Conservation (phyloP, 108 stramenopile genomes). For the Cyclostephanos tholiformis region DNA sequence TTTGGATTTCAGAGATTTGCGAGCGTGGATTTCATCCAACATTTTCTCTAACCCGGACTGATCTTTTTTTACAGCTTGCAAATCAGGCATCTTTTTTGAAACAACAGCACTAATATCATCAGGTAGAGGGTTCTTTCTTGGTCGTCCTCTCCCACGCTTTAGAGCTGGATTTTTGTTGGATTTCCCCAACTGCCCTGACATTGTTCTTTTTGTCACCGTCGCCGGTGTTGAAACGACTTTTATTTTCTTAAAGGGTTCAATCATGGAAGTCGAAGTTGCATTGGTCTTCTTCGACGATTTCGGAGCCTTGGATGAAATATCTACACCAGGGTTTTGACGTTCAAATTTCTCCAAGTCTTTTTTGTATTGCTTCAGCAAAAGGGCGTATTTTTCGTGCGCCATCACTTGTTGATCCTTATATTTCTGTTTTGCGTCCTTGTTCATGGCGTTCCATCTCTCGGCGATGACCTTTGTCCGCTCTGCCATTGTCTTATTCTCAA, state of each 20-base stretch:
- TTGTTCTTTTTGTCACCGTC: background rate
- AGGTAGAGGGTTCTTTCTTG: constrained; percentile 7
- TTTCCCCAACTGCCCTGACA: background rate
- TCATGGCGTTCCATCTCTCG: constrained; percentile 24
- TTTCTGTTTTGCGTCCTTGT: constrained; percentile 14
- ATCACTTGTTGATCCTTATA: constrained; percentile 24
- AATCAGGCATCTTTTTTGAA: background rate
- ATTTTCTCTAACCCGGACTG: background rate
- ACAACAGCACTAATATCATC: background rate
- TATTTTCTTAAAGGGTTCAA: too few species aligned
- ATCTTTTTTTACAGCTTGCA: background rate
- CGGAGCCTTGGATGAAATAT: background rate
- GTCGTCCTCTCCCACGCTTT: constrained; percentile 20
- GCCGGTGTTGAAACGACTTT: too few species aligned
- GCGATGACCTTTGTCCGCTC: constrained; percentile 29
- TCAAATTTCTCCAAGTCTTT: constrained; percentile 19
- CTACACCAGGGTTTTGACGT: constrained; percentile 15
- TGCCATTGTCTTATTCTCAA: constrained; percentile 8
- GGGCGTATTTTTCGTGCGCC: constrained; percentile 8
- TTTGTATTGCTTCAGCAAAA: constrained; percentile 16
- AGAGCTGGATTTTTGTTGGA: constrained; percentile 4
- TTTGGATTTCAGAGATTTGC: background rate
- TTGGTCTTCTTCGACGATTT: constrained; percentile 4
- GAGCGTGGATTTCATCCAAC: background rate
- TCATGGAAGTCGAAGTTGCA: background rate